Base-by-base conservation (phyloP, 257 asterid genomes). In the Penstemon davidsonii region DNA sequence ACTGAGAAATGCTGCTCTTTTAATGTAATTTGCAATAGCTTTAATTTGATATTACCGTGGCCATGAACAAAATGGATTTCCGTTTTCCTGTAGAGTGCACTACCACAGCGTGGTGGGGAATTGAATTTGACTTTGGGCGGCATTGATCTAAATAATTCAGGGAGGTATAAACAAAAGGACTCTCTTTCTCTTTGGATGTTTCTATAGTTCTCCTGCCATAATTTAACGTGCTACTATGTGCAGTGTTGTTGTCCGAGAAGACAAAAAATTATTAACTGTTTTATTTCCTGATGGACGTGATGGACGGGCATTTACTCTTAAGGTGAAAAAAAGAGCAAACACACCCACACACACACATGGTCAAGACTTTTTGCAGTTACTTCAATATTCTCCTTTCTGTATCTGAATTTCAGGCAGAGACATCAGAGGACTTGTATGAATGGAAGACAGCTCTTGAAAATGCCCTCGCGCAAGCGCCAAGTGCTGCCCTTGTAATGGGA, bases 241-340 rank as follows among this genome's bases (percentile, higher is more conserved):
- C 75, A 91, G 96, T 80, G 98, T 91, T 78, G 98, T 91, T 69
- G 94, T 91, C 61, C 85, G 98, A 81, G 98, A 91, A 85, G 98
- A 91, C 79, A 91, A 91, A 79, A 91, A 91, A 69, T 76, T 91
- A 60, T 75, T 88, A 59, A 87, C 98, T 54, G 98, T 91, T 61
- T 79, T 91, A 76, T 91, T 91, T 75, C 96, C 95, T 40, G 96
- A 91, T 83, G 98, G 98, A 60, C 94, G 98, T 74, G 96, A 91
- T 74, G 98, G 96, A 46, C 84, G 96, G 55, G 96, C 98, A 55
- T 91, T 91, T 84, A 91, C 95, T 69, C 95, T 91, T 59, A 88
- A 91, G 96, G 97, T 91, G 74, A 77, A 68, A 36, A 41, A 57
- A 37, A n/a, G 10, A 68, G 64, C 37, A 36, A 8, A 58, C 55